Base-by-base conservation (phyloP, 2,329 filamentous ascomycete genomes). In the Exophiala oligosperma region DNA sequence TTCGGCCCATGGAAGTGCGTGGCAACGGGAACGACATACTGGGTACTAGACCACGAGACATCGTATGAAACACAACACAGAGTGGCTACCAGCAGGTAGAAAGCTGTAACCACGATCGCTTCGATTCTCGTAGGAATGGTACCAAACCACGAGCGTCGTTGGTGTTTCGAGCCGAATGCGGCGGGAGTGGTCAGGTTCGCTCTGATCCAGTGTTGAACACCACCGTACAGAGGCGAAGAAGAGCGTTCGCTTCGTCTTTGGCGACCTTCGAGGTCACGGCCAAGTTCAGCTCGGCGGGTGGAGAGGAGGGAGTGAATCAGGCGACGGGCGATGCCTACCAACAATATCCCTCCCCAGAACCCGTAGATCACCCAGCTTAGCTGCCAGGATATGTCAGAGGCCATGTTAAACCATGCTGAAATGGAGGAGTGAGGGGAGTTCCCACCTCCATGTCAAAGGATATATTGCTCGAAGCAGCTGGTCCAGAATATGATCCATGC, bases 121-220 rank as follows among this genome's bases (percentile, higher is more conserved):
- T 82, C 79, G 0, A 78, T 70, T 9, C 80, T 75, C 1, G 76
- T 77, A 2, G 80, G 78, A 37, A 82, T 74, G 1, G 76, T 79
- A 60, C 74, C 77, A 62, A 74, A 77, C 5, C 74, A 71, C 1
- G 77, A 61, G 0, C 72, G 68, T 29, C 75, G 73, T 24, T 76
- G 74, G 41, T 74, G 74, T 47, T 74, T 72, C 12, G 73, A 69
- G 24, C 74, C 72, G 38, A 80, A 73, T 0, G 77, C 71, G 1
- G 76, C 72, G 3, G 80, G 76, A 8, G 77, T 67, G 7, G 77
- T 70, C 8, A 82, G 48, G 63, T 77, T 66, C 1, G 69, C 71
- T 24, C 72, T 64, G 2, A 74, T 23, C 71, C 72, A 76, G 35
- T 71, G 65, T 54, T 69, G 62, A 7, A 61, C 26, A 14, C 35